phyloP scores from a whole-genome alignment of 23 red algal species.

The Chondrus crispus region DNA sequence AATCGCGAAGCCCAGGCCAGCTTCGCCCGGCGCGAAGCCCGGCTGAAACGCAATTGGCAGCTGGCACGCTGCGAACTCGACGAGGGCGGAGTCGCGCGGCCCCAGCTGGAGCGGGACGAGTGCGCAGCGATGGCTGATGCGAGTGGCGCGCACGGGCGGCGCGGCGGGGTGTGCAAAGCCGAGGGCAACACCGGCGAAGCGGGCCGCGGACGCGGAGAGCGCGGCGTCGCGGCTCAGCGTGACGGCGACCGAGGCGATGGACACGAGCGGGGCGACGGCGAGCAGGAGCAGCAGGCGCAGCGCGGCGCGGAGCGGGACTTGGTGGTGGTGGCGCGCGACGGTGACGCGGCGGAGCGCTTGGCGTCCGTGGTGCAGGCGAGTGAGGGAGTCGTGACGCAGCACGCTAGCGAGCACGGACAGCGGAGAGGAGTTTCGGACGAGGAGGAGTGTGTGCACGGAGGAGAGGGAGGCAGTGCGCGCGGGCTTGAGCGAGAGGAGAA shows the following conservation, averaged over 20 bases:
- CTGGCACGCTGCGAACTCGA: not conserved
- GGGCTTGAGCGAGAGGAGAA: not conserved
- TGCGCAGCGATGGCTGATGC: not conserved
- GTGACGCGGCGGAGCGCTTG: not conserved
- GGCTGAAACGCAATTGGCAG: too few species aligned
- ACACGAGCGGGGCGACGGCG: not conserved
- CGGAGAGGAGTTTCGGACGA: not conserved
- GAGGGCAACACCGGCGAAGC: not conserved
- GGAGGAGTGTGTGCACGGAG: not conserved
- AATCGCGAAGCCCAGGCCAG: too few species aligned
- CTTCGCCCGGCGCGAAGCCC: too few species aligned
- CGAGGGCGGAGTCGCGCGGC: not conserved
- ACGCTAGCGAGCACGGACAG: not conserved
- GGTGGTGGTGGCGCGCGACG: not conserved
- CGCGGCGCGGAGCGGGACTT: not conserved
- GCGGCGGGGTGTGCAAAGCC: not conserved
- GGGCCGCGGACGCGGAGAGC: not conserved
- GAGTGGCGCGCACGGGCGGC: not conserved
- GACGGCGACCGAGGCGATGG: not conserved
- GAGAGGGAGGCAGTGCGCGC: not conserved
- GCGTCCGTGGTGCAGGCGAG: not conserved
- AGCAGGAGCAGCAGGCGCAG: not conserved
- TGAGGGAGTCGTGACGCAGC: not conserved
- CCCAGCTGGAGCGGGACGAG: not conserved
- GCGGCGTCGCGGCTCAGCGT: not conserved